A percentile compares a stretch with the other conserved stretches of the same genome.
These are phyloP conservation scores for Colletotrichum aenigma DNA, from an alignment of 2,329 filamentous ascomycete species.

Conservation along the genomic window DNA sequence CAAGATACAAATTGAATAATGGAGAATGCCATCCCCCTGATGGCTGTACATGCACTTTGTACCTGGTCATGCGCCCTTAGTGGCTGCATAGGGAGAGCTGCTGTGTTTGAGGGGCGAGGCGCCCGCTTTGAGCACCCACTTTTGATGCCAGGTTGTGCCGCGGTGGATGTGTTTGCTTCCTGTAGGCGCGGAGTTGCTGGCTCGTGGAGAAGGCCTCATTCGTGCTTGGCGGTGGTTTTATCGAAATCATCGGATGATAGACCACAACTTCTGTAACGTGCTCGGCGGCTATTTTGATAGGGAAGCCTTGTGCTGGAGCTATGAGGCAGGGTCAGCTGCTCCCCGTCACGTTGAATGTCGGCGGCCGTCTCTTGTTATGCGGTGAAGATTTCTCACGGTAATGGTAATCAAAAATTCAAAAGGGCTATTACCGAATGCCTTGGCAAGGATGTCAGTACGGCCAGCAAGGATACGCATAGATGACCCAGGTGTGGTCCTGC, in stretches of 20 bases:
- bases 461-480: neutral
- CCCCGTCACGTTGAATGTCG: neutral
- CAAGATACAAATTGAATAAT: neutral
- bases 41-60: neutral
- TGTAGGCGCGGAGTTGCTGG: neutral
- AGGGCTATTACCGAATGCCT: neutral
- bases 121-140: neutral
- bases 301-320: neutral
- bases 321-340: neutral
- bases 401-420: neutral
- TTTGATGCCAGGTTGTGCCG: neutral
- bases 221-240: neutral
- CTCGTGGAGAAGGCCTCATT: neutral
- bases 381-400: neutral
- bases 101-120: neutral
- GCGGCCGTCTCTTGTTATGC: neutral
- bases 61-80: neutral
- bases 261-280: neutral
- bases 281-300: neutral
- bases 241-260: neutral
- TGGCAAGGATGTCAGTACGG: neutral
- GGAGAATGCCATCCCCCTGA: neutral
- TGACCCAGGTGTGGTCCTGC: neutral
- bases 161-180: neutral
- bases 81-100: neutral